Conservation (phyloP, 1,139 yeast species). For the Geotrichum siamense region DNA sequence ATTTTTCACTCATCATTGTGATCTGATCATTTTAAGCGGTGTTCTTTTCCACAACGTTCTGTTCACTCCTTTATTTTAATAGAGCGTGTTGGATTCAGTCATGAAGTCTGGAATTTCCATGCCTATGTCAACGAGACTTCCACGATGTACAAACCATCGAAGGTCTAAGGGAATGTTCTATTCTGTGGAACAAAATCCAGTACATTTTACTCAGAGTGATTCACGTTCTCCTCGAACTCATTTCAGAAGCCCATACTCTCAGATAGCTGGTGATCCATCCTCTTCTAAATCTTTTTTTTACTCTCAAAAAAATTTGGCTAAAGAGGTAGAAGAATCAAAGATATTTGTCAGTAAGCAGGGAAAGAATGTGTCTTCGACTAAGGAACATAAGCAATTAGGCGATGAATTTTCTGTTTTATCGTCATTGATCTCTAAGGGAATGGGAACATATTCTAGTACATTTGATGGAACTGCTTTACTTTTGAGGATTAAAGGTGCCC, state of each 20-base stretch:
- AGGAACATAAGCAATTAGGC: neutral
- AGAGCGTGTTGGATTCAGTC: too few relatives aligned
- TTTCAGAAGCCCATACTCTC: neutral
- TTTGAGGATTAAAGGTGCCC: neutral
- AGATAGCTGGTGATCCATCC: neutral
- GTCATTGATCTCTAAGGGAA: neutral
- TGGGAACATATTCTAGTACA: neutral
- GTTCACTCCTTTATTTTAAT: too few relatives aligned
- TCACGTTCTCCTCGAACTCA: neutral
- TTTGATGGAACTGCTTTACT: neutral
- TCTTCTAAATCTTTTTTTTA: neutral
- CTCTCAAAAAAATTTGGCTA: neutral
- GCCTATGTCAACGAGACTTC: neutral
- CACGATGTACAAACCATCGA: neutral
- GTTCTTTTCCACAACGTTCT: too few relatives aligned
- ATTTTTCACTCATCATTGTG: too few relatives aligned
- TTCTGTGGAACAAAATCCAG: neutral
- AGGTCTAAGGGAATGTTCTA: too few relatives aligned
- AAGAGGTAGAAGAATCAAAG: neutral
- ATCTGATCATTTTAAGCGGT: too few relatives aligned
- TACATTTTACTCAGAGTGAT: neutral
- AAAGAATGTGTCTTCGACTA: too few relatives aligned
- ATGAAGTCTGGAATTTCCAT: constrained; percentile 2
- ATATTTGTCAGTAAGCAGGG: neutral
- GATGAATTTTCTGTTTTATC: constrained; percentile 1